phyloP scores from a whole-genome alignment of 257 asterid species.

The Leptodermis oblonga region DNA sequence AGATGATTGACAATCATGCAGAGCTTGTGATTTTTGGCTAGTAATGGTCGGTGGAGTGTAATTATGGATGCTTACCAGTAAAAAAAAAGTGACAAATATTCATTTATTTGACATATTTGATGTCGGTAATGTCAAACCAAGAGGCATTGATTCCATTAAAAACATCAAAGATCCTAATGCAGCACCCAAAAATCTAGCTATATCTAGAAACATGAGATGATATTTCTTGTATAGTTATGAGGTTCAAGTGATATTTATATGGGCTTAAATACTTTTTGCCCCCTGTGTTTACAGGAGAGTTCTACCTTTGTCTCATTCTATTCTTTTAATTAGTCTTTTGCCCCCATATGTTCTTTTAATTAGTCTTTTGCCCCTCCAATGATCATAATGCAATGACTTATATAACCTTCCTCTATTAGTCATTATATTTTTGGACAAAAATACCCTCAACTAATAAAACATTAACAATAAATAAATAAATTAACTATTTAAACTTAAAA shows the following conservation, averaged over 20 bases:
- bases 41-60: constrained; percentile 94
- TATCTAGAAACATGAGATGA: constrained; percentile 74
- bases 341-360: too few species aligned
- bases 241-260: constrained; percentile 45
- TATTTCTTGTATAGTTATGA: constrained; percentile 87
- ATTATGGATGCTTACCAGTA: not conserved
- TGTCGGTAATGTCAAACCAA: constrained; percentile 81
- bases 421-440: too few species aligned
- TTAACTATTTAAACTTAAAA: too few species aligned
- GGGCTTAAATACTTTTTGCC: too few species aligned
- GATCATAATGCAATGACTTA: too few species aligned
- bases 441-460: too few species aligned
- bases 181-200: constrained; percentile 78
- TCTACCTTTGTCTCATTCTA: too few species aligned
- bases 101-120: not conserved
- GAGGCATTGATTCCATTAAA: constrained; percentile 69
- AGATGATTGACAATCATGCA: constrained; percentile 56
- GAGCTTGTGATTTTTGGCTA: constrained; percentile 75
- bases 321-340: too few species aligned
- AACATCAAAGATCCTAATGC: constrained; percentile 55
- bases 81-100: not conserved
- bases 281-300: too few species aligned
- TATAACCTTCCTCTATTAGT: too few species aligned
- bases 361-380: too few species aligned
- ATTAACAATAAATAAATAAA: too few species aligned